Percentiles rank a stretch among this genome's conserved stretches.
phyloP scores from a whole-genome alignment of 2,329 filamentous ascomycete genomes.

The Cladorrhinum sp. region DNA sequence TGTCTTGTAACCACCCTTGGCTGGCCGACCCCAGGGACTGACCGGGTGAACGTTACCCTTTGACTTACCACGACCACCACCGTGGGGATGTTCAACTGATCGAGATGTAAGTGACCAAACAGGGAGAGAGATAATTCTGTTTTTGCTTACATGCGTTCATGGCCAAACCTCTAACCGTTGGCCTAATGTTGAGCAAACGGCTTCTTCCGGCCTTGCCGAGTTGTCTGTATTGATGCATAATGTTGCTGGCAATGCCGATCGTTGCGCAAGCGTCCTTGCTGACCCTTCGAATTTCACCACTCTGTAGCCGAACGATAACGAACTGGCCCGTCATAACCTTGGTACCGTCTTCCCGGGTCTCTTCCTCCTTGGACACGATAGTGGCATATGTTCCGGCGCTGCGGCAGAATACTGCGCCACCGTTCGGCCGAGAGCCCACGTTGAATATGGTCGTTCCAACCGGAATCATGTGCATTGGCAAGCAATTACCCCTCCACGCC shows the following conservation, averaged over 20 bases:
- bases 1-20: conserved; percentile 90
- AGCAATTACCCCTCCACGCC: conserved; percentile 88
- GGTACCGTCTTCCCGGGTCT: conserved; percentile 57
- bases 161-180: conserved; percentile 92
- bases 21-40: conserved; percentile 91
- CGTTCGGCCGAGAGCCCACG: conserved; percentile 71
- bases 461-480: conserved; percentile 93
- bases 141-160: conserved; percentile 83
- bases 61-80: conserved; percentile 97
- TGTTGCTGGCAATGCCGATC: conserved; percentile 90
- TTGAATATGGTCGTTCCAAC: conserved; percentile 92
- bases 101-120: conserved; percentile 13
- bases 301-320: conserved; percentile 83
- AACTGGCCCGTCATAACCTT: conserved; percentile 68
- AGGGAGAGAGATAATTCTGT: neutral
- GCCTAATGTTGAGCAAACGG: conserved; percentile 89
- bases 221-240: conserved; percentile 83
- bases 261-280: conserved; percentile 92
- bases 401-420: conserved; percentile 84
- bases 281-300: conserved; percentile 86
- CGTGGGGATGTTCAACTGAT: conserved; percentile 88
- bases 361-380: conserved; percentile 84
- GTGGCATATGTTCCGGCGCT: conserved; percentile 91
- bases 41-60: conserved; percentile 97
- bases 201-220: conserved; percentile 93